phyloP scores from a whole-genome alignment of 2,329 filamentous ascomycete species.

The Bipolaris bicolor region DNA sequence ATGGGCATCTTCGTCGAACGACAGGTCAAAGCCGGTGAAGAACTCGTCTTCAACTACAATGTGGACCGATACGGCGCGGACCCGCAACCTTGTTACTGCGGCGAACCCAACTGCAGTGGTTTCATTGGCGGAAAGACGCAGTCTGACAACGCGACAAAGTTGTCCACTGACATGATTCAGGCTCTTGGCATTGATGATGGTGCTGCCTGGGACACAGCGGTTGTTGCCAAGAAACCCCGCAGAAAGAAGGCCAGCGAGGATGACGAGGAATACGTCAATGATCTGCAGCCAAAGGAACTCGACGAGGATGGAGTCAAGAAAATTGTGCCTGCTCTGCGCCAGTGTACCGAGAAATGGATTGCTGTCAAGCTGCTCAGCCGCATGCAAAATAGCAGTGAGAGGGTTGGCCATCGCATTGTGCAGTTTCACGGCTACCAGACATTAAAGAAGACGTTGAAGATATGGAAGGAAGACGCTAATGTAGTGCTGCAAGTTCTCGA shows the following conservation, averaged over 20 bases:
- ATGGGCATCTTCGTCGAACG: conserved; percentile 98
- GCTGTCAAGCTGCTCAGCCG: conserved; percentile 91
- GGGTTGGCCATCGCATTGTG: conserved; percentile 84
- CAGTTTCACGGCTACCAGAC: conserved; percentile 98
- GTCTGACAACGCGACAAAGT: conserved; percentile 90
- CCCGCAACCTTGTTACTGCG: conserved; percentile 96
- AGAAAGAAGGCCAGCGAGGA: conserved; percentile 93
- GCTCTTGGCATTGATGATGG: conserved; percentile 93
- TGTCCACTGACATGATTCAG: conserved; percentile 88
- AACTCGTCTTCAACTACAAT: conserved; percentile 99
- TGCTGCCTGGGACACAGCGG: conserved; percentile 83
- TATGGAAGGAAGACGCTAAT: conserved; percentile 88
- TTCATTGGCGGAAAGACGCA: conserved; percentile 98
- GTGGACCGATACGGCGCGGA: conserved; percentile 97
- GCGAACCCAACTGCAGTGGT: conserved; percentile 90
- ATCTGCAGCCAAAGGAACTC: conserved; percentile 77
- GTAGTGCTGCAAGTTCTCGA: conserved; percentile 87
- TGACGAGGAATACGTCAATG: conserved; percentile 94
- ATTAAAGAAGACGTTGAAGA: conserved; percentile 81
- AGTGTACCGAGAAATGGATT: conserved; percentile 99
- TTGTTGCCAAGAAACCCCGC: conserved; percentile 85
- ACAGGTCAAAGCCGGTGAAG: conserved; percentile 83
- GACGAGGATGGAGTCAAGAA: conserved; percentile 86
- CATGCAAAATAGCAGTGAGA: conserved; percentile 85
- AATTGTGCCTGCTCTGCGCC: conserved; percentile 95